phyloP scores from a whole-genome alignment of 768 basidiomycete genomes.

The Podaxis carcinomalis region DNA sequence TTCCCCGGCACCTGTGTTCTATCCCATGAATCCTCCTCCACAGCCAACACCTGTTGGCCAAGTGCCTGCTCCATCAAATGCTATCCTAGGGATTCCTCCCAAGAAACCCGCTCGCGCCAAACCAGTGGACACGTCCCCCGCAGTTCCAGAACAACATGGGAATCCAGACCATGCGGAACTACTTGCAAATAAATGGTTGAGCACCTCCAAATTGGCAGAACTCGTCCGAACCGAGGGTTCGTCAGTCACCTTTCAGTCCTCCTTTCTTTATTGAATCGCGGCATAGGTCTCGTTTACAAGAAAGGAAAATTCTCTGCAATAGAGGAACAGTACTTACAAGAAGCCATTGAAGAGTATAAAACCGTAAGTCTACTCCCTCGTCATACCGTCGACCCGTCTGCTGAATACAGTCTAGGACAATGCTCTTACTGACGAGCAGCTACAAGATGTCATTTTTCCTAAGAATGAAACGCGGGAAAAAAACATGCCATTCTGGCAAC shows the following conservation, averaged over 20 bases:
- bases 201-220: constrained; percentile 60
- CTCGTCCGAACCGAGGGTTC: constrained; percentile 67
- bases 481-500: constrained; percentile 73
- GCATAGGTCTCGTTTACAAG: constrained; percentile 74
- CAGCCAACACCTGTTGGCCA: constrained; percentile 35
- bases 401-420: constrained; percentile 34
- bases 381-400: background rate
- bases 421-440: constrained; percentile 47
- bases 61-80: constrained; percentile 37
- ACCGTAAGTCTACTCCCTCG: constrained; percentile 34
- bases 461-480: constrained; percentile 50
- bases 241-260: background rate
- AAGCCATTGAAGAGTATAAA: constrained; percentile 62
- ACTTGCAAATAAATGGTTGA: constrained; percentile 79
- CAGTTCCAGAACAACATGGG: constrained; percentile 29
- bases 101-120: constrained; percentile 18
- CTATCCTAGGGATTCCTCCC: constrained; percentile 36
- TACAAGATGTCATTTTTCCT: constrained; percentile 65
- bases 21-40: constrained; percentile 19
- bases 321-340: constrained; percentile 62
- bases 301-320: constrained; percentile 84
- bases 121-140: background rate
- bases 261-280: background rate
- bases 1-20: constrained; percentile 16
- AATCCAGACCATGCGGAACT: constrained; percentile 60